Conservation (phyloP, 2,329 filamentous ascomycete genomes). For the Macrophomina phaseolina region DNA sequence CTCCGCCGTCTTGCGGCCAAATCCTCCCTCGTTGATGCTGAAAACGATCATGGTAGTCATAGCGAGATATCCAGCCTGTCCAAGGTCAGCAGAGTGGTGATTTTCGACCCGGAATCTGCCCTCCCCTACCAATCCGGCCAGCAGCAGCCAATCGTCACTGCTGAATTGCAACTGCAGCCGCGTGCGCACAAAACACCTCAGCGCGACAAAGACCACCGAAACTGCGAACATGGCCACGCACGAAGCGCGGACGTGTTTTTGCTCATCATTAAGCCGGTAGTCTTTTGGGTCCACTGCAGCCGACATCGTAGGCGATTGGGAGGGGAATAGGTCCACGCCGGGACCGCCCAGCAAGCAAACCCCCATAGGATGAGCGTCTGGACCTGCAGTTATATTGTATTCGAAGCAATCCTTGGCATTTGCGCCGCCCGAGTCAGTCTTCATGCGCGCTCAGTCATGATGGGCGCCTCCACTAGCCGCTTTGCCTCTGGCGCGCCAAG, state of each 20-base stretch:
- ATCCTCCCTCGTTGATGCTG: neutral
- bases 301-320: neutral
- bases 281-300: neutral
- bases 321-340: neutral
- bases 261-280: neutral
- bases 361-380: neutral
- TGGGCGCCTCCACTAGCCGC: neutral
- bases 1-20: constrained; percentile 8
- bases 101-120: neutral
- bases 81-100: neutral
- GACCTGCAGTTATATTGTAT: neutral
- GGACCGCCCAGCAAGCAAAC: neutral
- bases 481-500: neutral
- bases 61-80: neutral
- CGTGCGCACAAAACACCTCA: constrained; percentile 6
- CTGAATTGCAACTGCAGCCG: constrained; percentile 13
- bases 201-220: constrained; percentile 10
- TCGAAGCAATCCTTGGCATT: neutral
- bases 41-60: neutral
- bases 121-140: neutral
- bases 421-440: neutral
- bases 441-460: neutral
- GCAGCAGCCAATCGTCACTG: constrained; percentile 14
- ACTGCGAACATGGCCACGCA: neutral
- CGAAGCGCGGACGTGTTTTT: neutral